Conservation (phyloP, 2,329 filamentous ascomycete species). For the Cordyceps fumosorosea region DNA sequence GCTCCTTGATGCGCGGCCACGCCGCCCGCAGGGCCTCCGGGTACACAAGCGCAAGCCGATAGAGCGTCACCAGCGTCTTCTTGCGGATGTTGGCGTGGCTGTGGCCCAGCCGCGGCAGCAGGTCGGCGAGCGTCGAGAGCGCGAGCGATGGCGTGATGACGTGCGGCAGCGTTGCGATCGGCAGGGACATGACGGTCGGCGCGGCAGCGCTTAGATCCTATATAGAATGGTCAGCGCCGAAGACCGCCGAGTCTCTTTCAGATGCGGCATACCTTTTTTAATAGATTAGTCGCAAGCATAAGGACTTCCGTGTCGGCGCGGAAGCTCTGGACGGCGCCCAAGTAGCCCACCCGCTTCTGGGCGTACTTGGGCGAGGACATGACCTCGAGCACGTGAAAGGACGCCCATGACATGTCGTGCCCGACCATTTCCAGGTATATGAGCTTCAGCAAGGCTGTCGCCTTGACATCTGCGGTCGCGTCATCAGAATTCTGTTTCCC, state of each 20-base stretch:
- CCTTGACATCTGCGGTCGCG: constrained; percentile 71
- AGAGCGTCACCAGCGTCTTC: constrained; percentile 92
- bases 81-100: constrained; percentile 82
- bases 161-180: constrained; percentile 85
- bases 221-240: neutral
- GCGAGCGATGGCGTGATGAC: constrained; percentile 89
- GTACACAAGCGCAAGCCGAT: constrained; percentile 90
- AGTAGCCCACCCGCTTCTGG: constrained; percentile 91
- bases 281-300: constrained; percentile 91
- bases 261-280: constrained; percentile 69
- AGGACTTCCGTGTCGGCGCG: constrained; percentile 91
- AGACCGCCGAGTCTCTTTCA: neutral
- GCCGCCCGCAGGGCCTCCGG: constrained; percentile 86
- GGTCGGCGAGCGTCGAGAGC: constrained; percentile 78
- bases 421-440: constrained; percentile 99
- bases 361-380: constrained; percentile 95
- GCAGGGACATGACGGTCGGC: constrained; percentile 73
- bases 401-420: constrained; percentile 99
- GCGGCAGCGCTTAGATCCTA: constrained; percentile 68
- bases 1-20: constrained; percentile 97
- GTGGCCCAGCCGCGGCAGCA: constrained; percentile 80
- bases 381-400: constrained; percentile 96
- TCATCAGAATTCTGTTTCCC: neutral
- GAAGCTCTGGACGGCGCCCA: constrained; percentile 94
- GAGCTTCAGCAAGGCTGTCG: constrained; percentile 89